Evolutionary conservation across 2,329 filamentous ascomycete species (phyloP).

Genomic region (Fusarium falciforme): DNA sequence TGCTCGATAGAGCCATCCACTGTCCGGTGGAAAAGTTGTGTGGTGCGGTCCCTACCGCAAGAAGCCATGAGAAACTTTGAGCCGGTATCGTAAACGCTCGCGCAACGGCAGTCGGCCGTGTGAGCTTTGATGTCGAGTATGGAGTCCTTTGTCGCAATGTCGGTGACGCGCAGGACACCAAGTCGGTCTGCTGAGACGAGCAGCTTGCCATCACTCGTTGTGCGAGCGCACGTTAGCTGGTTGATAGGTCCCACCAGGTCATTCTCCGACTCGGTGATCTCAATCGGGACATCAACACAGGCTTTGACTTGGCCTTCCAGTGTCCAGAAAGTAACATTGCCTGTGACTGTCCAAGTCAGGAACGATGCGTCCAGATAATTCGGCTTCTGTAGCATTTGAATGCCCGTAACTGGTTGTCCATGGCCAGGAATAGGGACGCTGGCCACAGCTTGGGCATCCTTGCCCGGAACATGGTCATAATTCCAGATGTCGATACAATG

Average conservation of each 20-base stretch:
- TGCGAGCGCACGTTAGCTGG: conserved; percentile 69
- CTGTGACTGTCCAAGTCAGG: conserved; percentile 88
- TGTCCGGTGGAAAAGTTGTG: conserved; percentile 83
- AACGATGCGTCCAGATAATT: conserved; percentile 77
- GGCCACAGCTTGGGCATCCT: conserved; percentile 51
- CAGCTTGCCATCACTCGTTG: conserved; percentile 70
- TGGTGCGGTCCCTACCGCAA: conserved; percentile 88
- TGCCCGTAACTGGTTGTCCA: conserved; percentile 76
- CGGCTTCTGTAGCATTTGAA: conserved; percentile 71
- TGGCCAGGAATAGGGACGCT: conserved; percentile 71
- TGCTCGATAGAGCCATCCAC: conserved; percentile 73
- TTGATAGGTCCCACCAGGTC: conserved; percentile 65
- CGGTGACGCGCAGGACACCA: conserved; percentile 81
- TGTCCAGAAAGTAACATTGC: conserved; percentile 86
- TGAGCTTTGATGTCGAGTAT: conserved; percentile 86
- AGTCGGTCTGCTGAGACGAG: conserved; percentile 88
- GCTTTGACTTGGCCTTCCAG: conserved; percentile 75
- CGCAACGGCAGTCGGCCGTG: conserved; percentile 83
- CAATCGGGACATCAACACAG: conserved; percentile 75
- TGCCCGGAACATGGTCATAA: conserved; percentile 57
- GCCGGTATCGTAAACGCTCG: conserved; percentile 76
- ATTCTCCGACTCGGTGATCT: conserved; percentile 64
- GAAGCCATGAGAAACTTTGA: conserved; percentile 78
- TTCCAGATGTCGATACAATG: conserved; percentile 79
- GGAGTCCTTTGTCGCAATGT: conserved; percentile 70